phyloP scores from a whole-genome alignment of 306 rosid genomes.

The Fagus crenata region DNA sequence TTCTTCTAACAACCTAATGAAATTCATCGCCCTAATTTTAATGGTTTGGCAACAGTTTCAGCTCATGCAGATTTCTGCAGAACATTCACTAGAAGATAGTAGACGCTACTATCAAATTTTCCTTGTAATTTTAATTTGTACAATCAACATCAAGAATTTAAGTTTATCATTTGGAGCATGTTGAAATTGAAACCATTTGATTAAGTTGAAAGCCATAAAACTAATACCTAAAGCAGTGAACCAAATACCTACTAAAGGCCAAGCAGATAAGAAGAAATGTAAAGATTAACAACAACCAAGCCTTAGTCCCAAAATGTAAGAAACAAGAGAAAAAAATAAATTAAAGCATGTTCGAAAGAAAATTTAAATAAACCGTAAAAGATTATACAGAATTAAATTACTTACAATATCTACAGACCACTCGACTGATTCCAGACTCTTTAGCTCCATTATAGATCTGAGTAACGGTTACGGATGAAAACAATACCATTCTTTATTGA shows the following conservation, averaged over 20 bases:
- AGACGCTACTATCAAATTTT: not conserved
- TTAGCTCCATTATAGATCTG: constrained; percentile 55
- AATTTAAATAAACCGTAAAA: no score
- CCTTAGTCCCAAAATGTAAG: no score
- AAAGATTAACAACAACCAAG: no score
- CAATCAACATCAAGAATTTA: not conserved
- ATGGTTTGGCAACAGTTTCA: not conserved
- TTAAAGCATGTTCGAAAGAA: no score
- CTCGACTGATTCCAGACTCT: constrained; percentile 50
- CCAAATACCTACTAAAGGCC: not conserved
- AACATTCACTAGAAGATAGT: not conserved
- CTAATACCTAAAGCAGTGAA: not conserved
- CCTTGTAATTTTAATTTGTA: not conserved
- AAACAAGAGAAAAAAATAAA: no score
- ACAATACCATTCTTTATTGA: not conserved
- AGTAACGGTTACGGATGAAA: constrained; percentile 28
- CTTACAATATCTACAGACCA: constrained; percentile 63
- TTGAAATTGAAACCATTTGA: no score
- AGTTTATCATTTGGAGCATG: not conserved
- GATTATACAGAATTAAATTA: constrained; percentile 3
- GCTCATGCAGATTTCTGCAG: not conserved
- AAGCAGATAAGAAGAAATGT: no score
- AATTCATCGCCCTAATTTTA: not conserved
- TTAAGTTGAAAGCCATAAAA: no score
- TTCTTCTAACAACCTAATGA: not conserved